Conservation (phyloP, 78 protist species). For the Cavenderia fasciculata region DNA sequence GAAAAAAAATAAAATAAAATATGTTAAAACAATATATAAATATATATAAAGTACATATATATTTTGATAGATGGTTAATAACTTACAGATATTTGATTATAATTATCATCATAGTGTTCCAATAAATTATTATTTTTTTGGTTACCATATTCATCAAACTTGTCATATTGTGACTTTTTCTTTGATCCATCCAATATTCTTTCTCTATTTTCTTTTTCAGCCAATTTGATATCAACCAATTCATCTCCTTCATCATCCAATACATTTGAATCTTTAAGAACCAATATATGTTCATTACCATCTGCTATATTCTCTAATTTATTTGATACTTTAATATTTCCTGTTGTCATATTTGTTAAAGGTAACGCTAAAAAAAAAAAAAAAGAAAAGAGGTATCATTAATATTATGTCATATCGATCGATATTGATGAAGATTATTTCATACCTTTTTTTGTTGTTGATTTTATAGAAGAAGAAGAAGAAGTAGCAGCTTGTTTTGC, state of each 20-base stretch:
- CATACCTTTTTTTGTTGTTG: not conserved
- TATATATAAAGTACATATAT: not conserved
- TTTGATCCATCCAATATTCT: not conserved
- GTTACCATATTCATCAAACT: conserved; percentile 37
- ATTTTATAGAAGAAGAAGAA: too few relatives aligned
- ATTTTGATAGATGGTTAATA: too few relatives aligned
- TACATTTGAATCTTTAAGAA: conserved; percentile 47
- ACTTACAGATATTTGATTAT: not conserved
- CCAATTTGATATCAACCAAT: conserved; percentile 1
- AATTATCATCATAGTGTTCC: conserved; percentile 9
- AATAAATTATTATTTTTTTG: not conserved
- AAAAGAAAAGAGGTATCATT: not conserved
- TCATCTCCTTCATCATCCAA: conserved; percentile 34
- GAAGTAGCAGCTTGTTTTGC: not conserved
- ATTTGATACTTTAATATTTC: conserved; percentile 47
- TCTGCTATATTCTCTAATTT: conserved; percentile 29
- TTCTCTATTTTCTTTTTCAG: conserved; percentile 41
- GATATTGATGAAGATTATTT: not conserved
- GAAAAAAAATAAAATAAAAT: too few relatives aligned
- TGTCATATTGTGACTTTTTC: conserved; percentile 40
- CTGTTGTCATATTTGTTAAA: not conserved
- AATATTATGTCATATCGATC: not conserved
- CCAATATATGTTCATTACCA: conserved; percentile 48
- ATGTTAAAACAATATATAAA: too few relatives aligned
- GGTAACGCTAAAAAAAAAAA: not conserved